A percentile compares a stretch with the other conserved stretches of the same genome.
Conservation (phyloP, 345 rosid species). For the Cochlearia excelsa region DNA sequence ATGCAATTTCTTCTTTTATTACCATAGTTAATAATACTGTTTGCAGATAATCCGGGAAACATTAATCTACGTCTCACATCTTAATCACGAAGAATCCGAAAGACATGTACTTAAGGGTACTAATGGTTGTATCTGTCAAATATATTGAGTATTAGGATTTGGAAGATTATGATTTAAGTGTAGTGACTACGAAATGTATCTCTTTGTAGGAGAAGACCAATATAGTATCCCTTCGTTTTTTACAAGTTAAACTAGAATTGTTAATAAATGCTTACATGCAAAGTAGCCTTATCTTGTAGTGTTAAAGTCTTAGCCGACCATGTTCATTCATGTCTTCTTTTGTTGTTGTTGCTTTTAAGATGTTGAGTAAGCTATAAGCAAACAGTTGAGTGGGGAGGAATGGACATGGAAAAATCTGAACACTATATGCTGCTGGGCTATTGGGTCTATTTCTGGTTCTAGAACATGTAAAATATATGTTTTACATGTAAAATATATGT, state of each 20-base stretch:
- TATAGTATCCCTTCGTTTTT: background rate
- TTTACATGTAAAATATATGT: conserved; percentile 53
- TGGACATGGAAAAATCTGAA: conserved; percentile 95
- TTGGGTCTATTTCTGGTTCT: conserved; percentile 98
- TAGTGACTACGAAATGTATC: conserved; percentile 10
- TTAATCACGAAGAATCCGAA: conserved; percentile 97
- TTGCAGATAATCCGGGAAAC: conserved; percentile 99
- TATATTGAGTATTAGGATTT: conserved; percentile 2
- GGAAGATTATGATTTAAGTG: conserved; percentile 14
- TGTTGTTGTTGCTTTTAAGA: conserved; percentile 49
- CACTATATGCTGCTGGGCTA: conserved; percentile 99
- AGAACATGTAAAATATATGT: too few relatives aligned
- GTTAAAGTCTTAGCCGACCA: conserved; percentile 8
- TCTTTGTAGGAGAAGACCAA: conserved; percentile 3
- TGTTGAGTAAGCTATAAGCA: conserved; percentile 92
- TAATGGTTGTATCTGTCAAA: conserved; percentile 19
- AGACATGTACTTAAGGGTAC: conserved; percentile 64
- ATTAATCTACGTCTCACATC: conserved; percentile 84
- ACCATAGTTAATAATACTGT: background rate
- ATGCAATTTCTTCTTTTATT: background rate
- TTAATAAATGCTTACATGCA: conserved; percentile 3
- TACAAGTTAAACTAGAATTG: too few relatives aligned
- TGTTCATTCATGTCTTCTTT: conserved; percentile 20
- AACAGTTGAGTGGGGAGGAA: conserved; percentile 92
- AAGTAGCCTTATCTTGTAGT: conserved; percentile 10